Evolutionary conservation across 176 grass and related monocot species (phyloP).

Genomic region (Bonia amplexicaulis): DNA sequence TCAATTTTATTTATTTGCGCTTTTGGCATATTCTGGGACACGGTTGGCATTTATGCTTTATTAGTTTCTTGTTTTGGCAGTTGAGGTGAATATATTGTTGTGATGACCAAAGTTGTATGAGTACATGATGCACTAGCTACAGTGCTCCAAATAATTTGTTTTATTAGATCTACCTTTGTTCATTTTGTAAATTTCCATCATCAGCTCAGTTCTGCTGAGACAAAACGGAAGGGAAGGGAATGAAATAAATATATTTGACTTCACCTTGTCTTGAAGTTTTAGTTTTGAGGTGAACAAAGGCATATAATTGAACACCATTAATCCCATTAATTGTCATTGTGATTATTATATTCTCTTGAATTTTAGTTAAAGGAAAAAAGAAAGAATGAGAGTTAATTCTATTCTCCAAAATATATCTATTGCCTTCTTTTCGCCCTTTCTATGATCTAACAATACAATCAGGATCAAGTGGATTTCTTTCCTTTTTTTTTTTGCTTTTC

Average conservation of each 20-base stretch:
- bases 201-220: neutral
- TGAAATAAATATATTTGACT: neutral
- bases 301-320: neutral
- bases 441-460: slow-evolving; percentile 5
- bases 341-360: neutral
- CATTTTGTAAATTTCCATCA: neutral
- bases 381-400: neutral
- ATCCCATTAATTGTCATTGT: neutral
- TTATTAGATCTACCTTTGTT: neutral
- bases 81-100: neutral
- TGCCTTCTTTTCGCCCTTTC: neutral
- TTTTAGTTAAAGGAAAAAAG: neutral
- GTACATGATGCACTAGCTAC: neutral
- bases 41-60: neutral
- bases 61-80: neutral
- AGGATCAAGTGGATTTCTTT: neutral
- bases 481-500: neutral
- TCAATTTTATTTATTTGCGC: neutral
- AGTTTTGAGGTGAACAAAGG: neutral
- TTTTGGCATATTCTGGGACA: neutral
- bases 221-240: neutral
- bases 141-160: neutral
- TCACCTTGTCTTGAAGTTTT: neutral
- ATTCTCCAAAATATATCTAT: neutral
- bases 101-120: neutral